phyloP scores from a whole-genome alignment of 2,329 filamentous ascomycete species.

The Xylaria sp. region DNA sequence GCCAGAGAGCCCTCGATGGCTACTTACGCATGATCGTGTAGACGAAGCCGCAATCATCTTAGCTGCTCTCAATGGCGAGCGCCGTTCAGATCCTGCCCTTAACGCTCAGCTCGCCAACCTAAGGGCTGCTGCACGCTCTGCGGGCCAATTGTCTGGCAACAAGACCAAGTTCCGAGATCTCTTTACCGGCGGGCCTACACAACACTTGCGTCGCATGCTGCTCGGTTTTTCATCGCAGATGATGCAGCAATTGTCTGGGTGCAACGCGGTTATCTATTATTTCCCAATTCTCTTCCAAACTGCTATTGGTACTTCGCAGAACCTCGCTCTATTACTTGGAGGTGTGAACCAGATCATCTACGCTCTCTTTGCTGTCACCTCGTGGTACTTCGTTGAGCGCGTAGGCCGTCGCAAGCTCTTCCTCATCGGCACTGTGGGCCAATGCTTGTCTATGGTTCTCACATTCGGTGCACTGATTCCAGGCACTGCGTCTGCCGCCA shows the following conservation, averaged over 20 bases:
- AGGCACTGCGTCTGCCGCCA: constrained; percentile 68
- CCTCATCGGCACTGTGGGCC: constrained; percentile 58
- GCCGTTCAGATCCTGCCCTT: constrained; percentile 56
- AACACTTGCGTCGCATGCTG: constrained; percentile 72
- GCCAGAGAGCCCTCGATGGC: constrained; percentile 67
- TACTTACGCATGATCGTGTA: constrained; percentile 57
- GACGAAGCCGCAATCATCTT: constrained; percentile 64
- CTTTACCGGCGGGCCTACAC: constrained; percentile 70
- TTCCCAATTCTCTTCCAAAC: constrained; percentile 67
- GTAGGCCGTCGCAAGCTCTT: constrained; percentile 60
- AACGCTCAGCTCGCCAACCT: constrained; percentile 60
- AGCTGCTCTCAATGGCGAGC: constrained; percentile 64
- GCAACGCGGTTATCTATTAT: constrained; percentile 69
- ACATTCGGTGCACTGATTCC: constrained; percentile 73
- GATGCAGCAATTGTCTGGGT: constrained; percentile 70
- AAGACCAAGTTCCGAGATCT: constrained; percentile 55
- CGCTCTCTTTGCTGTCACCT: constrained; percentile 51
- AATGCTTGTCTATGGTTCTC: constrained; percentile 68
- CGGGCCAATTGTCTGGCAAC: constrained; percentile 47
- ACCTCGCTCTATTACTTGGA: constrained; percentile 61
- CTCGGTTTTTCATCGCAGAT: constrained; percentile 69
- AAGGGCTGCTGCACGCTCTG: constrained; percentile 48
- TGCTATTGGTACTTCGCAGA: constrained; percentile 55
- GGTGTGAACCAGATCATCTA: constrained; percentile 51
- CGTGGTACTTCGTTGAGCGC: constrained; percentile 59